These are phyloP conservation scores for Populus simonii DNA, from an alignment of 345 rosid species.

Conservation along the genomic window DNA sequence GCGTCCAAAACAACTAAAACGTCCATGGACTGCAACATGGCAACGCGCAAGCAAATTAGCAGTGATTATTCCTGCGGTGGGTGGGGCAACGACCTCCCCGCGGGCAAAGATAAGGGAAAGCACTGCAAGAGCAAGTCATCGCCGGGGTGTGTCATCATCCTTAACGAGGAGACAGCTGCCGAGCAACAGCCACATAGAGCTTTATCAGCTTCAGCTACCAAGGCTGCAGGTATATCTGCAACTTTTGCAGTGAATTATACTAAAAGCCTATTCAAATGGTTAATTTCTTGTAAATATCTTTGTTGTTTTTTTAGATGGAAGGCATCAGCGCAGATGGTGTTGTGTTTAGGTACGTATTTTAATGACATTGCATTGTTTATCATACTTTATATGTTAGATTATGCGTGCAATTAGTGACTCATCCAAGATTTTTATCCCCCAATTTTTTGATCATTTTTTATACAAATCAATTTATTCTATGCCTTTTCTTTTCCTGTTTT, in stretches of 20 bases:
- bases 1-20: background rate
- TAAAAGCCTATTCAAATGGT: background rate
- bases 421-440: background rate
- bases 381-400: background rate
- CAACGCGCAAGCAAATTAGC: constrained; percentile 40
- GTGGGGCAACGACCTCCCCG: constrained; percentile 43
- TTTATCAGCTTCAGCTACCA: background rate
- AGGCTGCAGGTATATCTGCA: constrained; percentile 11
- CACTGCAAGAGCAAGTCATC: constrained; percentile 55
- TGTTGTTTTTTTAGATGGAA: no score
- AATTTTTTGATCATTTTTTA: background rate
- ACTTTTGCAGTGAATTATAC: background rate
- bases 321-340: background rate
- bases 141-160: constrained; percentile 42
- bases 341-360: background rate
- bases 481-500: background rate
- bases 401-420: background rate
- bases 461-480: background rate
- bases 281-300: background rate
- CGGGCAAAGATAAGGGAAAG: constrained; percentile 43
- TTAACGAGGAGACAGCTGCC: background rate
- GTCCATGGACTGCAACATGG: constrained; percentile 40
- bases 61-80: constrained; percentile 45
- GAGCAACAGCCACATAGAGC: background rate
- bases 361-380: background rate